Percentiles rank a stretch among this genome's conserved stretches.
These are phyloP conservation scores for Waltergamsia citrina DNA, from an alignment of 2,329 filamentous ascomycete species.

Conservation along the genomic window DNA sequence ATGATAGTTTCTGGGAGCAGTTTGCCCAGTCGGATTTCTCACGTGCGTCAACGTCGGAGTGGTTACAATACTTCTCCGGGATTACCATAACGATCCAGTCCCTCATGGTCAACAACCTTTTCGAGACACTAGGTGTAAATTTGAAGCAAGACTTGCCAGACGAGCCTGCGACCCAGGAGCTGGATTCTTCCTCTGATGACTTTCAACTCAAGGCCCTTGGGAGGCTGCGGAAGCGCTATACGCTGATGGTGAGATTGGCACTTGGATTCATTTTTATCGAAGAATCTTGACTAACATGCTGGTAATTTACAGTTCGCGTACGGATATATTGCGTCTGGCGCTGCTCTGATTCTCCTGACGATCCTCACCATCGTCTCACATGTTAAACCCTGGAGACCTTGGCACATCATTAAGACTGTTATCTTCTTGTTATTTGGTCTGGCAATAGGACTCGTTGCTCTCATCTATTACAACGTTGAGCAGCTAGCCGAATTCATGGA, in stretches of 20 bases:
- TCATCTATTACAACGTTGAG: constrained; percentile 12
- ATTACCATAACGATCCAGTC: too few relatives aligned
- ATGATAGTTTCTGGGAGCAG: too few relatives aligned
- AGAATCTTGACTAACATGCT: background rate
- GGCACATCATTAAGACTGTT: constrained; percentile 18
- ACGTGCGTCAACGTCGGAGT: too few relatives aligned
- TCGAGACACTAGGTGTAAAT: too few relatives aligned
- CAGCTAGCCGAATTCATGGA: constrained; percentile 11
- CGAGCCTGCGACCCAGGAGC: too few relatives aligned
- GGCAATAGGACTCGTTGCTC: constrained; percentile 15
- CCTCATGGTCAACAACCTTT: too few relatives aligned
- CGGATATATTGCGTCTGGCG: constrained; percentile 16
- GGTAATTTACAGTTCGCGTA: constrained; percentile 19
- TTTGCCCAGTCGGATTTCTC: constrained; percentile 4
- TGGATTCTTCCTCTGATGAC: too few relatives aligned
- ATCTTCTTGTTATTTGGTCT: constrained; percentile 19
- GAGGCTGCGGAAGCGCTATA: constrained; percentile 14
- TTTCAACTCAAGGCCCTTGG: constrained; percentile 13
- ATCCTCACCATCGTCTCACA: constrained; percentile 19
- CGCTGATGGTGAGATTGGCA: constrained; percentile 17
- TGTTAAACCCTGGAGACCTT: constrained; percentile 17
- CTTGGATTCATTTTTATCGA: background rate
- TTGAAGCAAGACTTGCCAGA: too few relatives aligned
- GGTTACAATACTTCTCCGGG: too few relatives aligned
- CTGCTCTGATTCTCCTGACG: constrained; percentile 20